Evolutionary conservation across 192 early-diverging fungal species (phyloP).

Genomic region (Entomortierella lignicola): DNA sequence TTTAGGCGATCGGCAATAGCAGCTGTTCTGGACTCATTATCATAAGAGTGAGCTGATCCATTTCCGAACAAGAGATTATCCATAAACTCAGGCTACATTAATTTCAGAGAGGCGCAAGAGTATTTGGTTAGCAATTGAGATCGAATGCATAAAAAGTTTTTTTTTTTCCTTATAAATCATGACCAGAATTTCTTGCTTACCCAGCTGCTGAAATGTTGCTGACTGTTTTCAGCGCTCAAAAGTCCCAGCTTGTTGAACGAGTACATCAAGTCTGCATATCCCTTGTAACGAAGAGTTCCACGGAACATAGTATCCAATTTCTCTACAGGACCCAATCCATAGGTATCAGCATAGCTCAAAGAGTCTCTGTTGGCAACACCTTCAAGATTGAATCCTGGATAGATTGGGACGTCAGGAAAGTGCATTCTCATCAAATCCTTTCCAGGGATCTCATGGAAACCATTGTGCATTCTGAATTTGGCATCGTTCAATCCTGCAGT

Average conservation of each 20-base stretch:
- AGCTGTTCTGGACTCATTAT: conserved; percentile 38
- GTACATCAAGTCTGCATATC: conserved; percentile 76
- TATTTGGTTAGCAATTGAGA: background rate
- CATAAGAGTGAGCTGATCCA: background rate
- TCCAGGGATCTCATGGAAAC: conserved; percentile 73
- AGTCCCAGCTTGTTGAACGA: conserved; percentile 83
- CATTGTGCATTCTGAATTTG: conserved; percentile 70
- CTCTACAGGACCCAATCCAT: conserved; percentile 78
- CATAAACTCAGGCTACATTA: conserved; percentile 58
- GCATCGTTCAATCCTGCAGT: conserved; percentile 90
- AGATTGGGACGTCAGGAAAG: conserved; percentile 82
- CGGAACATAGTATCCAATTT: conserved; percentile 92
- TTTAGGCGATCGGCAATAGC: conserved; percentile 55
- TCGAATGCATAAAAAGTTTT: background rate
- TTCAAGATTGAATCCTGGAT: conserved; percentile 91
- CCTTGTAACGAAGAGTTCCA: conserved; percentile 90
- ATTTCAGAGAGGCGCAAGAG: background rate
- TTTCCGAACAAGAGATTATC: conserved; percentile 54
- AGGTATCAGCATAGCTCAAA: conserved; percentile 86
- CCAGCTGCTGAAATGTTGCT: conserved; percentile 56
- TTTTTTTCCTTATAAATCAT: background rate
- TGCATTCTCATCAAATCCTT: conserved; percentile 73
- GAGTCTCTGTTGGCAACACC: conserved; percentile 97
- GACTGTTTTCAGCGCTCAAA: conserved; percentile 63
- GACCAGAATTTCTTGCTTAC: conserved; percentile 39